Base-by-base conservation (phyloP, 306 rosid genomes). In the apple (Malus domestica) region DNA sequence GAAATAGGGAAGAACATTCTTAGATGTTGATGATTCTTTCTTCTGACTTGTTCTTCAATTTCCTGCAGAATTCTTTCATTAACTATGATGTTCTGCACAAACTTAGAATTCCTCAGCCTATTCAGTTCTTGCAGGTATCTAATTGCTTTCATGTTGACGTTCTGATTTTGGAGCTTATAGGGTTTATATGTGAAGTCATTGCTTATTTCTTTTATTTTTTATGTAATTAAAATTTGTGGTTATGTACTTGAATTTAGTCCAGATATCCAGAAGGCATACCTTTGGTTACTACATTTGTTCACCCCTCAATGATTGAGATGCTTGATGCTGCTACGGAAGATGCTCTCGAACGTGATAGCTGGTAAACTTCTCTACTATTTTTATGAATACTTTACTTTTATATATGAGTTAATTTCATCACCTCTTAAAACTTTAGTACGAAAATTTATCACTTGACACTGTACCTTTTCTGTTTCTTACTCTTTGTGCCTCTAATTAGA, bases 211-310 rank as follows among this genome's bases (percentile, higher is more conserved):
- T 62, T 73, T 60, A 51, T 67, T 57, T 76, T 71, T 20, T 78
- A 58, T 82, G 84, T 88, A 71, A 83, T 85, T 78, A 81, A 83
- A 40, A 73, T 2, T 83, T 80, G 75, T 84, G 80, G 84, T 79
- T 84, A 71, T 78, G 70, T 71, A 72, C 80, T 81, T 84, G 85
- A 96, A 83, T 96, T 86, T 90, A 96, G 99, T 92, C 96, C 91
- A 96, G 97, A 83, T 92, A 96, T 88, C 96, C 96, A 52, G 97
- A 96, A 79, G 97, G 99, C 67, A 88, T 86, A 71, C 93, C 97
- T 78, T 84, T 96, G 64, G 90, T 84, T 77, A 87, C 96, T 70
- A 86, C 89, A 52, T 92, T 92, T 84, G 93, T 88, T 73, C 99
- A 92, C 79, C 96, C 93, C 19, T 96, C 98, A 32, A 79, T 96